These are phyloP conservation scores for Phytophthora pistaciae DNA, from an alignment of 352 stramenopile genomes.

Conservation along the genomic window DNA sequence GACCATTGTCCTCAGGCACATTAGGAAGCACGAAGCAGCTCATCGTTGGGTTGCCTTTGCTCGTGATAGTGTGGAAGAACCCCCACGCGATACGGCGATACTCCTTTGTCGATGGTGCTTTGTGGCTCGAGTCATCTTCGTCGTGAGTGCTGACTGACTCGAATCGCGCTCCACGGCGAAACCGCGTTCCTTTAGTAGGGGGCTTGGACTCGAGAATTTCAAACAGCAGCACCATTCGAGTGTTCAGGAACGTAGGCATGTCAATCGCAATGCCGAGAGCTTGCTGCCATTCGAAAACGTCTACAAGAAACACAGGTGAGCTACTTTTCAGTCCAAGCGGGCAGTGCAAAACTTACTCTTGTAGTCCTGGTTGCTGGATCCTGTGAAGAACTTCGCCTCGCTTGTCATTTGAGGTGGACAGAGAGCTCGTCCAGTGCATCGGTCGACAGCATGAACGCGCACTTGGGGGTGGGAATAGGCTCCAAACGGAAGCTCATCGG, in stretches of 20 bases:
- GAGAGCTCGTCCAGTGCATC: slow-evolving; percentile 57
- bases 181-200: slow-evolving; percentile 18
- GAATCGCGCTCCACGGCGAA: slow-evolving; percentile 33
- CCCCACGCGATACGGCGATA: slow-evolving; percentile 60
- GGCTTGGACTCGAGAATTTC: slow-evolving; percentile 58
- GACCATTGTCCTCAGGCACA: slow-evolving; percentile 10
- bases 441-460: slow-evolving; percentile 56
- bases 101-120: slow-evolving; percentile 6
- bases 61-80: slow-evolving; percentile 70
- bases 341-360: slow-evolving; percentile 22
- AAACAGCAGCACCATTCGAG: slow-evolving; percentile 57
- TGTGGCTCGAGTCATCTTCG: slow-evolving; percentile 35
- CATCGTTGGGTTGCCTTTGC: slow-evolving; percentile 46
- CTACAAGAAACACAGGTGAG: slow-evolving; percentile 21
- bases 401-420: slow-evolving; percentile 37
- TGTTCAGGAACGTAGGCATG: slow-evolving; percentile 47
- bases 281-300: slow-evolving; percentile 69
- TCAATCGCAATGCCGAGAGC: slow-evolving; percentile 38
- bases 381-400: slow-evolving; percentile 20
- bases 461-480: slow-evolving; percentile 54
- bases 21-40: slow-evolving; percentile 47
- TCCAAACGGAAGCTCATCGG: slow-evolving; percentile 64
- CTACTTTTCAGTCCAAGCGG: background rate
- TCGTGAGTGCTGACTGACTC: slow-evolving; percentile 37
- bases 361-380: slow-evolving; percentile 15